These are phyloP conservation scores for Eucalyptus cloeziana DNA, from an alignment of 345 rosid species.

Conservation along the genomic window DNA sequence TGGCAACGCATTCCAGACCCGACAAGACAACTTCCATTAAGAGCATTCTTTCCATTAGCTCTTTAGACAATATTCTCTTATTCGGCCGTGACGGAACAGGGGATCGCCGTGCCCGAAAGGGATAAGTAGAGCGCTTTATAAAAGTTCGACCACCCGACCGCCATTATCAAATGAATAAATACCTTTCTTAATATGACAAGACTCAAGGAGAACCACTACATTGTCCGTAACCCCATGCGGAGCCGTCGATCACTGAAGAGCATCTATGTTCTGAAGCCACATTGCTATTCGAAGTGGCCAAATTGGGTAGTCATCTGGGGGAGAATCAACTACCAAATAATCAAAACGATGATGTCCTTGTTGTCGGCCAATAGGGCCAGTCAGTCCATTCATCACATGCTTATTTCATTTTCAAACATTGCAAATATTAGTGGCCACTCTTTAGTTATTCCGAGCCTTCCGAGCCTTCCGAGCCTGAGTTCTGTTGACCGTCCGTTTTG, in stretches of 20 bases:
- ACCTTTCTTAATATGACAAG: not conserved
- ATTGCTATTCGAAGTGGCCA: not conserved
- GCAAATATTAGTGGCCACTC: not conserved
- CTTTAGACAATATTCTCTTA: not conserved
- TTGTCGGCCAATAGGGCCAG: not conserved
- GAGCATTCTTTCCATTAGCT: not conserved
- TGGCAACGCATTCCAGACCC: not conserved
- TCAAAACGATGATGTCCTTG: not conserved
- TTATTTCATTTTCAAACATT: not conserved
- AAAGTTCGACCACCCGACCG: not conserved
- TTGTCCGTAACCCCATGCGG: not conserved
- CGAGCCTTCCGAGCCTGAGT: not conserved
- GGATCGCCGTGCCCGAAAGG: not conserved
- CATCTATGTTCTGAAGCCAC: not conserved
- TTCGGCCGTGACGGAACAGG: not conserved
- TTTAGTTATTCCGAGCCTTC: not conserved
- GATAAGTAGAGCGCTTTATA: not conserved
- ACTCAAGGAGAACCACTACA: not conserved
- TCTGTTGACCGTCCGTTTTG: not conserved
- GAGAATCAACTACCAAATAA: not conserved
- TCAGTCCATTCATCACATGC: not conserved
- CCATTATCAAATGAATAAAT: not conserved
- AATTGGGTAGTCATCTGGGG: not conserved
- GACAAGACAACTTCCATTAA: not conserved
- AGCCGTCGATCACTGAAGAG: not conserved